Evolutionary conservation across 352 stramenopile genomes (phyloP), one percentile per base, ranked within the genome.

Genomic region (Phytopythium helicoides): DNA sequence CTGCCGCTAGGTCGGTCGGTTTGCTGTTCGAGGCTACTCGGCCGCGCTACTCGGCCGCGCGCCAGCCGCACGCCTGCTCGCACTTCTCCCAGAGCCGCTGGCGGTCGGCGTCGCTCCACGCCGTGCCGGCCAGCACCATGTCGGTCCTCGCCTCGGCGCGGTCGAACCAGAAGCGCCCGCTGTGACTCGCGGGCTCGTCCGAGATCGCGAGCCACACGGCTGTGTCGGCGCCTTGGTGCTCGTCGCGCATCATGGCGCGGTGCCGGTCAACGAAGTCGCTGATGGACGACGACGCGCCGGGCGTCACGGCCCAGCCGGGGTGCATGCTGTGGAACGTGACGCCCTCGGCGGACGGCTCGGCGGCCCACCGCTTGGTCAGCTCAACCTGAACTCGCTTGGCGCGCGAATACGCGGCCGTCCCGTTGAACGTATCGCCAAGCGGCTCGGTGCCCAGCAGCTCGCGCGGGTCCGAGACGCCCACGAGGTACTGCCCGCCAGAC

Each of bases 321-420:
- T 84, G 71, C 69, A 84, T 79, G 25, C 61, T 56, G 42, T 81
- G 66, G 47, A 84, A 84, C 36, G 71, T 36, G 42, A 84, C 70
- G 21, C 62, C 68, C 10, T 62, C 42, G 7, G 56, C 56, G 7
- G 48, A 54, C 14, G 69, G 66, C 31, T 71, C 56, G 21, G 52
- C 60, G 15, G 65, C 68, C 65, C 68, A 84, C 18, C 73, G 61
- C 48, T 66, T 72, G 18, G 66, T 81, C 23, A 84, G 49, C 42
- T 80, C 70, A 5, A 84, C 73, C 40, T 84, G 69, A 11, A 59
- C 58, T 21, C 71, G 71, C 60, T 84, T 84, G 1, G 73, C 73
- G 28, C 68, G 70, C 37, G 54, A 44, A 51, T 83, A 83, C 26
- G 72, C 72, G 11, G 53, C 55, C 5, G 59, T 66, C 10, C 66